These are phyloP conservation scores for Kwoniella mangroviensis DNA, from an alignment of 768 basidiomycete species.

Conservation along the genomic window DNA sequence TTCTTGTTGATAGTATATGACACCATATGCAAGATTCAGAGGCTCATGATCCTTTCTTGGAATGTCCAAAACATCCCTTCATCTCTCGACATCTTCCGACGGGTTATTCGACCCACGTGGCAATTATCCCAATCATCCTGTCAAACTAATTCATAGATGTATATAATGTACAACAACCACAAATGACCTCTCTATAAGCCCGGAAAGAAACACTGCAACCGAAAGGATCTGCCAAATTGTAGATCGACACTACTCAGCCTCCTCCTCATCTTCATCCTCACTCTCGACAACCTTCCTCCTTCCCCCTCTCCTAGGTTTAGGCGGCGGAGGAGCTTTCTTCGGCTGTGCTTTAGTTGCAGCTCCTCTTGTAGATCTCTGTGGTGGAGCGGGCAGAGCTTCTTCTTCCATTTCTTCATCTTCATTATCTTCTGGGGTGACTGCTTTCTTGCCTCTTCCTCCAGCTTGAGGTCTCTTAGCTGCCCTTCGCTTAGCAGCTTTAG, in stretches of 20 bases:
- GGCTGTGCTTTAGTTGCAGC: constrained; percentile 11
- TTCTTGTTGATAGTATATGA: neutral
- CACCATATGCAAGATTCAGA: neutral
- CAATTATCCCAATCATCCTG: neutral
- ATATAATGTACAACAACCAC: neutral
- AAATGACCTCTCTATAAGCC: too few relatives aligned
- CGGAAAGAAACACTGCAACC: neutral
- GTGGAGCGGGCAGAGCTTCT: constrained; percentile 6
- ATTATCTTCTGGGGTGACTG: constrained; percentile 10
- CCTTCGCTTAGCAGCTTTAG: constrained; percentile 67
- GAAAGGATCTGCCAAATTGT: neutral
- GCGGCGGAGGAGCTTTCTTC: constrained; percentile 1
- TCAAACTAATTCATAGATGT: neutral
- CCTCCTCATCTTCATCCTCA: constrained; percentile 28
- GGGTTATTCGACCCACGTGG: constrained; percentile 9
- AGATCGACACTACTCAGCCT: constrained; percentile 5
- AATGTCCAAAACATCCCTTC: neutral
- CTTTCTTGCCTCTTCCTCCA: constrained; percentile 15
- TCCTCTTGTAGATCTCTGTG: constrained; percentile 4
- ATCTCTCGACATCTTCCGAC: constrained; percentile 3
- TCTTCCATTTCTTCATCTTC: constrained; percentile 28
- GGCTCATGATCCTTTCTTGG: neutral
- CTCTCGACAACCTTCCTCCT: constrained; percentile 24
- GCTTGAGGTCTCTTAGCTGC: constrained; percentile 44
- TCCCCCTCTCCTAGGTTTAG: constrained; percentile 6